phyloP scores from a whole-genome alignment of 2,329 filamentous ascomycete species.

The Rugonectria rugulosa region DNA sequence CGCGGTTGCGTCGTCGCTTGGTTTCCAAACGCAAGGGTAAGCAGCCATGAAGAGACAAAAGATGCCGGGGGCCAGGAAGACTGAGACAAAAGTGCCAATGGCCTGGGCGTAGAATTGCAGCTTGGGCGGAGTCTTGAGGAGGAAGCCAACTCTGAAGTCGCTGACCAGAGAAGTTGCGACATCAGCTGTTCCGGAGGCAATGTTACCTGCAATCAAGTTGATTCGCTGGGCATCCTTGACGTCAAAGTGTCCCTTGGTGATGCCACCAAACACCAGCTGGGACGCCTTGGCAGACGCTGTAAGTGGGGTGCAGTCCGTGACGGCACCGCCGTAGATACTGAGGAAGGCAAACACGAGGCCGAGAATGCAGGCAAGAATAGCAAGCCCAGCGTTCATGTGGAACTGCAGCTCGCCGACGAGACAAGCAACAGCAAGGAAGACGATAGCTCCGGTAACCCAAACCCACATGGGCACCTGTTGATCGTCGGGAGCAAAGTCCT shows the following conservation, averaged over 20 bases:
- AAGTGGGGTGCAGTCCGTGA: conserved; percentile 67
- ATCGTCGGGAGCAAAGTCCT: conserved; percentile 50
- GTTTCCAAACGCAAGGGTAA: conserved; percentile 71
- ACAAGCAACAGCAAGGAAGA: conserved; percentile 60
- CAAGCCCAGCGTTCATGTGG: conserved; percentile 64
- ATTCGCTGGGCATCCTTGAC: conserved; percentile 64
- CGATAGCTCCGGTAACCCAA: conserved; percentile 56
- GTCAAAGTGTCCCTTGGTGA: conserved; percentile 62
- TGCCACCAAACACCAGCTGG: conserved; percentile 72
- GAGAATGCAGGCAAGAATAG: conserved; percentile 61
- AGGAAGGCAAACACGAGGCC: conserved; percentile 67
- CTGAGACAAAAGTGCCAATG: conserved; percentile 67
- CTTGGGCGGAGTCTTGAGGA: conserved; percentile 69
- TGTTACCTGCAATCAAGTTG: conserved; percentile 69
- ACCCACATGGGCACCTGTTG: conserved; percentile 62
- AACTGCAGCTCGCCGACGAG: conserved; percentile 60
- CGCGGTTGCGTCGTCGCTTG: conserved; percentile 45
- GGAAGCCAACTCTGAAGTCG: conserved; percentile 74
- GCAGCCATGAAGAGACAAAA: conserved; percentile 73
- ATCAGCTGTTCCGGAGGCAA: conserved; percentile 63
- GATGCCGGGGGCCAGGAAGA: conserved; percentile 71
- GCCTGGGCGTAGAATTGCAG: conserved; percentile 73
- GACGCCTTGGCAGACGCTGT: conserved; percentile 74
- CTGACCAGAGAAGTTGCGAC: conserved; percentile 62
- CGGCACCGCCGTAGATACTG: conserved; percentile 57